Conservation (phyloP, 805 yeast genomes). For the Yarrowia sp. region DNA sequence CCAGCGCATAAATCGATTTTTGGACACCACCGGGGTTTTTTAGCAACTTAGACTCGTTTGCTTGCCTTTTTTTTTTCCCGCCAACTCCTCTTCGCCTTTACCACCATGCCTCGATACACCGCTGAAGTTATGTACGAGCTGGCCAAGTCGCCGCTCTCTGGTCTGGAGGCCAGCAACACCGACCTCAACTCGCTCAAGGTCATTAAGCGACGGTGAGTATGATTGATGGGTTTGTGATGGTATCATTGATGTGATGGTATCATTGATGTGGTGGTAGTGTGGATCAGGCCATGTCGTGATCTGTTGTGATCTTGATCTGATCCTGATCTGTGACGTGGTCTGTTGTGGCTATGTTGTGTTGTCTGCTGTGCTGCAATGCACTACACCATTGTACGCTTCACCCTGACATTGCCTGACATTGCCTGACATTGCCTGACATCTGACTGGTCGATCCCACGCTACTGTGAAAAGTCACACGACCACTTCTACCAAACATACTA, state of each 20-base stretch:
- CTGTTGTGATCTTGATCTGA: too few relatives aligned
- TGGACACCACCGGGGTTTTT: slow-evolving; percentile 8
- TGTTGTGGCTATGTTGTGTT: too few relatives aligned
- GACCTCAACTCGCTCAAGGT: slow-evolving; percentile 15
- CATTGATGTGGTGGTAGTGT: too few relatives aligned
- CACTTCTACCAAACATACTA: background rate
- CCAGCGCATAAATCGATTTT: slow-evolving; percentile 7
- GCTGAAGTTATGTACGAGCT: slow-evolving; percentile 34
- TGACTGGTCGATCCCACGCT: background rate
- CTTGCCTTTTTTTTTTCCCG: slow-evolving; percentile 8
- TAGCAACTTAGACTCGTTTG: slow-evolving; percentile 1
- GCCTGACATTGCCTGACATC: background rate
- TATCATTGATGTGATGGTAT: too few relatives aligned
- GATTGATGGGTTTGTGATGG: background rate
- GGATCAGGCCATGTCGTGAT: too few relatives aligned
- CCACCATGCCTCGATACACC: slow-evolving; percentile 38
- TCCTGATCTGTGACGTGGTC: too few relatives aligned
- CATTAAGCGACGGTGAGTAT: slow-evolving; percentile 26
- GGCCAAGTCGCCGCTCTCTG: slow-evolving; percentile 36
- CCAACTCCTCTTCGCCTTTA: background rate
- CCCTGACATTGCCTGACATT: background rate
- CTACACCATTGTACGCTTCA: too few relatives aligned
- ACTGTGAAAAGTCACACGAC: slow-evolving; percentile 10
- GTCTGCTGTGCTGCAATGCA: too few relatives aligned
- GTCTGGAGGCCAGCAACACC: slow-evolving; percentile 27